Conservation (phyloP, 75 land plant genomes). For the Pinus taeda region DNA sequence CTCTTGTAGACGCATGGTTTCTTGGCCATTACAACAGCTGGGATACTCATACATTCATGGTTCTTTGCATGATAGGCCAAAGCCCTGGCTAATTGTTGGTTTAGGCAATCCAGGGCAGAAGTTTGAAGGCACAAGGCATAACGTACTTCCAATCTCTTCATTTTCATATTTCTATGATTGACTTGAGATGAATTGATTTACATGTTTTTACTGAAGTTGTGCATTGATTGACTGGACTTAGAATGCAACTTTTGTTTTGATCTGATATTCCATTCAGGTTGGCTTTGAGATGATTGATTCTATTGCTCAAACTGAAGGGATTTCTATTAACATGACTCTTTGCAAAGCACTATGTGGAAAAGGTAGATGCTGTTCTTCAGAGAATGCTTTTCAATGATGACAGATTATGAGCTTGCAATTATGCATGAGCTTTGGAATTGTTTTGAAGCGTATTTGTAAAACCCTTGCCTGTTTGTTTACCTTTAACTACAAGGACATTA, state of each 20-base stretch:
- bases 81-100: slow-evolving; percentile 85
- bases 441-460: not conserved
- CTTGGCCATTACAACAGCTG: too few species aligned
- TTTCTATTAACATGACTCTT: slow-evolving; percentile 53
- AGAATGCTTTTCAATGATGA: slow-evolving; percentile 1
- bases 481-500: slow-evolving; percentile 8
- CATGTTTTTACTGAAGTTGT: not conserved
- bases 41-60: not conserved
- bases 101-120: slow-evolving; percentile 86
- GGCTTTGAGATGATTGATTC: slow-evolving; percentile 97
- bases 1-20: too few species aligned
- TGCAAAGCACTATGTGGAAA: slow-evolving; percentile 85
- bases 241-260: not conserved
- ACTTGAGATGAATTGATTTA: not conserved
- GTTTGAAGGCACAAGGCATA: slow-evolving; percentile 76
- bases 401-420: not conserved
- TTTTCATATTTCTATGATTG: not conserved
- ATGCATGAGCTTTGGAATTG: not conserved
- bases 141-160: slow-evolving; percentile 26
- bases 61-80: slow-evolving; percentile 4
- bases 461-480: not conserved
- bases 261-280: slow-evolving; percentile 43
- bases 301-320: slow-evolving; percentile 70
- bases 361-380: slow-evolving; percentile 35
- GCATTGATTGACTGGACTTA: not conserved